Conservation (phyloP, 257 asterid genomes). For the Lycium barbarum region DNA sequence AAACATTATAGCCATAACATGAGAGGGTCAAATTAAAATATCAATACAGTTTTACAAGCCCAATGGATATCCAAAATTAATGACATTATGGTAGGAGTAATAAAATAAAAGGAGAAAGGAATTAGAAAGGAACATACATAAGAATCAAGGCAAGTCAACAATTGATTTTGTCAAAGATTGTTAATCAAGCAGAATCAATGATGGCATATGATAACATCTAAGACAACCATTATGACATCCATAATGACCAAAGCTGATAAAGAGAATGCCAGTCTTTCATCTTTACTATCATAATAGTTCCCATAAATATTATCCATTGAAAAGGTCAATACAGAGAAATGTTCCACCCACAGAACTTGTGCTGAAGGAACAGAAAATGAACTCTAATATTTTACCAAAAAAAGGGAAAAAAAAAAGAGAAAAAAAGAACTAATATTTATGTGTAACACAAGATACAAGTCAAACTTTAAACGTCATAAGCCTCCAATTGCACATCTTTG, state of each 20-base stretch:
- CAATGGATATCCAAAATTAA: neutral
- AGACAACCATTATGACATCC: conserved; percentile 9
- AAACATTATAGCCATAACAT: too few species aligned
- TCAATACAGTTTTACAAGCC: neutral
- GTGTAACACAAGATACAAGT: neutral
- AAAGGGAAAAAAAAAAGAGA: too few species aligned
- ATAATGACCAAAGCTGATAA: conserved; percentile 4
- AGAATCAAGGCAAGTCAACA: neutral
- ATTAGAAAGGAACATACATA: neutral
- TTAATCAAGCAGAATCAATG: neutral
- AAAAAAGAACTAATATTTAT: too few species aligned
- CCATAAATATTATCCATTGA: conserved; percentile 10
- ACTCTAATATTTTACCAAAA: neutral
- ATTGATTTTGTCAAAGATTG: neutral
- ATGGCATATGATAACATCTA: neutral
- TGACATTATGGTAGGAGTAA: neutral
- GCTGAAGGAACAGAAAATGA: neutral
- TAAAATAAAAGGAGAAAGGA: neutral
- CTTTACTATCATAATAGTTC: neutral
- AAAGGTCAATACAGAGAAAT: conserved; percentile 19
- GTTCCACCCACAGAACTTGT: neutral
- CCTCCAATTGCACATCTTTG: conserved; percentile 63
- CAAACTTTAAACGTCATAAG: conserved; percentile 38
- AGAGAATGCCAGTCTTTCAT: neutral
- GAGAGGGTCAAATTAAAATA: neutral